Conservation (phyloP, 1,139 yeast genomes). For the Dujonia santamariae region DNA sequence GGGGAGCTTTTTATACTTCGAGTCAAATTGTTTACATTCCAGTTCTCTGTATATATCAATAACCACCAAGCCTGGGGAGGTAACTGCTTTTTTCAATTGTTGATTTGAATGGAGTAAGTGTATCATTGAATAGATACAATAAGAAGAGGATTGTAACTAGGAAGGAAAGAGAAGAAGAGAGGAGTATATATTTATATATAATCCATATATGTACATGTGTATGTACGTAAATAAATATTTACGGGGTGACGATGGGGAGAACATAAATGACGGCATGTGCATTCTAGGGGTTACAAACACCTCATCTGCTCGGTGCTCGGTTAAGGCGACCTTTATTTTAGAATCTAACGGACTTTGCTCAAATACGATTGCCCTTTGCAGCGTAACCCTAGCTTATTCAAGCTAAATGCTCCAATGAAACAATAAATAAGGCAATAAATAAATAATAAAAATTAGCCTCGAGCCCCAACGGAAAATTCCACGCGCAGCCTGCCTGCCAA, state of each 20-base stretch:
- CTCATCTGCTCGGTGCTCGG: no score
- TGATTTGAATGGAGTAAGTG: constrained; percentile 2
- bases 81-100: constrained; percentile 4
- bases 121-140: neutral
- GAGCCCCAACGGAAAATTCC: neutral
- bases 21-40: constrained; percentile 3
- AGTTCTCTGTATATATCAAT: constrained; percentile 6
- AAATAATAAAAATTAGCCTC: no score
- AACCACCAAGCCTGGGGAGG: constrained; percentile 5
- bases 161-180: neutral
- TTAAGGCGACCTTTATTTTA: no score
- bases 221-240: neutral
- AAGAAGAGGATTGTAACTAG: neutral
- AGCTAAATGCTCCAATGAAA: neutral
- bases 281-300: neutral
- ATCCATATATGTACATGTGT: neutral
- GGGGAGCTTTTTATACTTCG: constrained; percentile 3
- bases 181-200: neutral
- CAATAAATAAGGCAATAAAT: no score
- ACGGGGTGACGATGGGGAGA: no score
- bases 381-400: no score
- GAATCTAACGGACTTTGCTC: no score
- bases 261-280: neutral
- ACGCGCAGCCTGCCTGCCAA: neutral
- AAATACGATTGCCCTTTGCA: no score